Evolutionary conservation across 2,329 filamentous ascomycete genomes (phyloP).

Genomic region (Tricladium varicosporioides): DNA sequence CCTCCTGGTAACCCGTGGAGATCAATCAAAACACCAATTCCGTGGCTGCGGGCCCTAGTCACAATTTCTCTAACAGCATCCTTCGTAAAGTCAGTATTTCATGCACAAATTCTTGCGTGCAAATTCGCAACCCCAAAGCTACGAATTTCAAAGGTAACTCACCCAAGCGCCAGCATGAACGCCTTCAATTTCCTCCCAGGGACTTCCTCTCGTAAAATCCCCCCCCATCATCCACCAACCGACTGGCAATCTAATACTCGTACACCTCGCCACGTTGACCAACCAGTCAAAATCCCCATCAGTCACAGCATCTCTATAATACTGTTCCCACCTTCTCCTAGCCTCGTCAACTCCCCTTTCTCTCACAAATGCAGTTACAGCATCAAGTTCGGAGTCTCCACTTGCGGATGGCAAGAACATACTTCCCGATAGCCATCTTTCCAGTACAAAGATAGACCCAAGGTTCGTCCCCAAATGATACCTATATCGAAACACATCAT

Average conservation of each 20-base stretch:
- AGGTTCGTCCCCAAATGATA: conserved; percentile 60
- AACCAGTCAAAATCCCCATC: conserved; percentile 54
- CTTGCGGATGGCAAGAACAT: conserved; percentile 45
- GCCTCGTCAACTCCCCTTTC: conserved; percentile 47
- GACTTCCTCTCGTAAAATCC: conserved; percentile 37
- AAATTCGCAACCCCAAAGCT: too few relatives aligned
- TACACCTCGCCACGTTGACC: conserved; percentile 49
- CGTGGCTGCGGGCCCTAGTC: conserved; percentile 41
- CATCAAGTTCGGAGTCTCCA: conserved; percentile 49
- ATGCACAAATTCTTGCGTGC: background rate
- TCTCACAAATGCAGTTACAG: conserved; percentile 44
- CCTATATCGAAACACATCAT: conserved; percentile 49
- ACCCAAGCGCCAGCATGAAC: conserved; percentile 55
- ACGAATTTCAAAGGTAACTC: too few relatives aligned
- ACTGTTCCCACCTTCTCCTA: conserved; percentile 48
- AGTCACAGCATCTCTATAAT: conserved; percentile 50
- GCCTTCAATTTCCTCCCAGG: conserved; percentile 44
- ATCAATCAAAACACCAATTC: conserved; percentile 57
- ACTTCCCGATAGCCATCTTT: conserved; percentile 53
- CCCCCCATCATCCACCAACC: conserved; percentile 57
- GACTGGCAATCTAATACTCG: conserved; percentile 57
- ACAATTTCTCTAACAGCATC: conserved; percentile 46
- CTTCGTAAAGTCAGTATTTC: background rate
- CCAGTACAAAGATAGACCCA: conserved; percentile 58
- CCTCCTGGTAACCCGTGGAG: conserved; percentile 58